Percentiles rank a stretch among this genome's conserved stretches.
Conservation (phyloP, 2,329 filamentous ascomycete genomes). For the Calonectria crousiana region DNA sequence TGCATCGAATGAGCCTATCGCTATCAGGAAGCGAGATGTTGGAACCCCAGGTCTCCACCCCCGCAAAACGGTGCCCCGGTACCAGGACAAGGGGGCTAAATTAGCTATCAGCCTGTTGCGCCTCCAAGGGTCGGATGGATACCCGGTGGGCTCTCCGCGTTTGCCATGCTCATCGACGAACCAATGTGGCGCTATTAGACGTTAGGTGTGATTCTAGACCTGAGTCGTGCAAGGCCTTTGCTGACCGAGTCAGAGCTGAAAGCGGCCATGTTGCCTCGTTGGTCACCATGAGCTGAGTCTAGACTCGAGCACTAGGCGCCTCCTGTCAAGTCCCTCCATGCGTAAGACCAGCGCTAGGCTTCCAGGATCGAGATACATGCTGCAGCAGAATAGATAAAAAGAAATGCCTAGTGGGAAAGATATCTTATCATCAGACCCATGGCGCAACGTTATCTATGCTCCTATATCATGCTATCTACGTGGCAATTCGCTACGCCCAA, state of each 20-base stretch:
- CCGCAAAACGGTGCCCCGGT: background rate
- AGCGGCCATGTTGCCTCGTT: conserved; percentile 1
- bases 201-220: background rate
- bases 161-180: background rate
- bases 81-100: background rate
- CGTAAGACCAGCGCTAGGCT: background rate
- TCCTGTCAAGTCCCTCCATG: background rate
- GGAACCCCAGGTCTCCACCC: background rate
- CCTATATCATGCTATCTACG: background rate
- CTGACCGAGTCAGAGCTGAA: background rate
- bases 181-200: background rate
- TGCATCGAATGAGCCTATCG: background rate
- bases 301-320: background rate
- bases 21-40: conserved; percentile 5
- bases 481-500: background rate
- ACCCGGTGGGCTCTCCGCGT: background rate
- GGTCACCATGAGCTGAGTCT: background rate
- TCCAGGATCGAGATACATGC: background rate
- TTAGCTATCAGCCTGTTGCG: background rate
- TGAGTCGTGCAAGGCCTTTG: background rate
- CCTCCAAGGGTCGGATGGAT: background rate
- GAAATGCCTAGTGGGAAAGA: background rate
- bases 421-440: background rate
- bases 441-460: background rate
- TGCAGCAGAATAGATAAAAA: background rate